phyloP scores from a whole-genome alignment of 1,284 basidiomycete species.

The Apiotrichum sp. region DNA sequence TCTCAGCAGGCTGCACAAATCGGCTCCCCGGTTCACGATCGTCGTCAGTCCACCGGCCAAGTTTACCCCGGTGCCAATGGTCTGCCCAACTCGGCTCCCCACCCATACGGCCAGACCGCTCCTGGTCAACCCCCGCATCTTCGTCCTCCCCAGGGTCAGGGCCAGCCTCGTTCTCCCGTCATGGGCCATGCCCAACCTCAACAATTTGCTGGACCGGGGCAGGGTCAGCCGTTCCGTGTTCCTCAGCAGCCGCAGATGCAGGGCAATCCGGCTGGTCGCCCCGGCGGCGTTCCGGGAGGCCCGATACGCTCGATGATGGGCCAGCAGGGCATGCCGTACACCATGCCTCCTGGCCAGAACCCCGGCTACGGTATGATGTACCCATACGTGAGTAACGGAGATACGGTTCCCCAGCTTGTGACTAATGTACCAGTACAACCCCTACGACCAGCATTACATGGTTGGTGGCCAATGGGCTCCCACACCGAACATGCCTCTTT shows the following conservation, averaged over 20 bases:
- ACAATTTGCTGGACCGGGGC: constrained; percentile 11
- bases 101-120: constrained; percentile 18
- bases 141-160: constrained; percentile 25
- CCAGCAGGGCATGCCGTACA: constrained; percentile 20
- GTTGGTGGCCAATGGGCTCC: constrained; percentile 18
- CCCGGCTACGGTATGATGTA: constrained; percentile 36
- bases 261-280: constrained; percentile 13
- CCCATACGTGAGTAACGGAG: not conserved
- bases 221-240: constrained; percentile 26
- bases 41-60: constrained; percentile 29
- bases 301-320: constrained; percentile 15
- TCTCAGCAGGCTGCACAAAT: constrained; percentile 15
- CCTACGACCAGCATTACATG: constrained; percentile 20
- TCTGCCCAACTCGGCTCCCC: constrained; percentile 17
- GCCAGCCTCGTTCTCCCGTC: constrained; percentile 32
- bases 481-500: constrained; percentile 27
- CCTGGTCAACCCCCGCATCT: constrained; percentile 20
- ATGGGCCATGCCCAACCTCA: constrained; percentile 19
- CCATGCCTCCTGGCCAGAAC: constrained; percentile 31
- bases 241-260: constrained; percentile 16
- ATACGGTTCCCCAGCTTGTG: constrained; percentile 27
- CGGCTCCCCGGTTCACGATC: constrained; percentile 21
- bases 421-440: constrained; percentile 7
- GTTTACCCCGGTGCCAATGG: constrained; percentile 26
- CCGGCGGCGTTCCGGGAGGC: constrained; percentile 8